These are phyloP conservation scores for Viola odorata DNA, from an alignment of 345 rosid genomes.

Conservation along the genomic window DNA sequence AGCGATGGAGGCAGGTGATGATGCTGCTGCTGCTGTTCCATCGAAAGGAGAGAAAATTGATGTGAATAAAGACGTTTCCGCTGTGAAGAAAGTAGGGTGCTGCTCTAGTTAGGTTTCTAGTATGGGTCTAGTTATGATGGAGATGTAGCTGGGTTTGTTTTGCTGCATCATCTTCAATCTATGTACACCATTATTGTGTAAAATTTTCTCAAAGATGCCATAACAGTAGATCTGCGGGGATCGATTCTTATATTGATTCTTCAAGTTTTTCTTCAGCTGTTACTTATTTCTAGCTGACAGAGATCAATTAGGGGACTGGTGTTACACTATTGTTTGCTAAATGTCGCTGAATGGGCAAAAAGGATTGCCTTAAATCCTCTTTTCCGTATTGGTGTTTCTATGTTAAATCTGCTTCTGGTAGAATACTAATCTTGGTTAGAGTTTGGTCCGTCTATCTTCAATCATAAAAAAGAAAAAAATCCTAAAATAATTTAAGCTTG, in stretches of 20 bases:
- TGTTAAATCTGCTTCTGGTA: too few relatives aligned
- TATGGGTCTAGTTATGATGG: constrained; percentile 10
- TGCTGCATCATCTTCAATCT: constrained; percentile 13
- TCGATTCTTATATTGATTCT: constrained; percentile 19
- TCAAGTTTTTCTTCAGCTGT: constrained; percentile 9
- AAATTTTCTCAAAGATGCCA: constrained; percentile 30
- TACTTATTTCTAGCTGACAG: constrained; percentile 15
- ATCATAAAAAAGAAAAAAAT: too few relatives aligned
- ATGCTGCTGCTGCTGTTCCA: constrained; percentile 45
- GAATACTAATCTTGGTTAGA: too few relatives aligned
- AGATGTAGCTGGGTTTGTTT: constrained; percentile 24
- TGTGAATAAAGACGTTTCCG: constrained; percentile 78
- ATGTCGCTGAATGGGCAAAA: neutral
- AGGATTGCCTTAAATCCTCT: too few relatives aligned
- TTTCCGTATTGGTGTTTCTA: too few relatives aligned
- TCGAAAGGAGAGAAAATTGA: constrained; percentile 87
- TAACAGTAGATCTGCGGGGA: constrained; percentile 18
- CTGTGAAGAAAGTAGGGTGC: constrained; percentile 80
- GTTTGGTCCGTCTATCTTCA: too few relatives aligned
- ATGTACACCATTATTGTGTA: constrained; percentile 29
- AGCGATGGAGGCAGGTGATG: constrained; percentile 69
- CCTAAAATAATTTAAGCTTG: too few relatives aligned
- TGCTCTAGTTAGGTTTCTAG: constrained; percentile 57
- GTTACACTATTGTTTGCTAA: constrained; percentile 15
- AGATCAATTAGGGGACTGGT: constrained; percentile 15